These are phyloP conservation scores for Coniosporium apollinis DNA, from an alignment of 495 filamentous ascomycete species.

Conservation along the genomic window DNA sequence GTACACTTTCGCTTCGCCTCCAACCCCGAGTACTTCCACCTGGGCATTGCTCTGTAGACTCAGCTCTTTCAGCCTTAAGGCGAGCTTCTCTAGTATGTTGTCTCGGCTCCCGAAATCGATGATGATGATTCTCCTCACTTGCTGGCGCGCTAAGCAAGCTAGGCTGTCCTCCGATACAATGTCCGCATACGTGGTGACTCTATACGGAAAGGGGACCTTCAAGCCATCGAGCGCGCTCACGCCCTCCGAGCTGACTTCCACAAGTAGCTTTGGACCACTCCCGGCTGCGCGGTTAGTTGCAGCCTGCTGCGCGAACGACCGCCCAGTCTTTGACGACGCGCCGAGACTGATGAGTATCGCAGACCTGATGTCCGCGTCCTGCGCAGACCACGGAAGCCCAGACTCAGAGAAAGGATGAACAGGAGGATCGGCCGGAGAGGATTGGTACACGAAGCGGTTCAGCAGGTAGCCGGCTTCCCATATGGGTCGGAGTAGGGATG, in stretches of 20 bases:
- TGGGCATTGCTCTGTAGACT: constrained; percentile 8
- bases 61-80: constrained; percentile 14
- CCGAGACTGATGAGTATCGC: constrained; percentile 17
- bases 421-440: constrained; percentile 23
- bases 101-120: constrained; percentile 36
- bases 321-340: constrained; percentile 10
- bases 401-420: too few relatives aligned
- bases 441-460: constrained; percentile 30
- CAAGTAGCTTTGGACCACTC: constrained; percentile 7
- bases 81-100: constrained; percentile 22
- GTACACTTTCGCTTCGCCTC: constrained; percentile 27
- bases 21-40: constrained; percentile 23
- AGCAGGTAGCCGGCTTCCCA: constrained; percentile 33
- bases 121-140: constrained; percentile 28
- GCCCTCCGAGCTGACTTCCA: constrained; percentile 10
- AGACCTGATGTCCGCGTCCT: constrained; percentile 30
- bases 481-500: constrained; percentile 25
- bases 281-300: constrained; percentile 6
- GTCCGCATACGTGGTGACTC: constrained; percentile 13
- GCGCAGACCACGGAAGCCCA: constrained; percentile 25
- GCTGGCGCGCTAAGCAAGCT: constrained; percentile 10
- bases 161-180: constrained; percentile 2
- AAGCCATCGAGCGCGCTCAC: neutral
- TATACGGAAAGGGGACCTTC: constrained; percentile 10
- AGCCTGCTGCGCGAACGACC: constrained; percentile 9